Evolutionary conservation across 768 basidiomycete species (phyloP).

Genomic region (Hirschioporus abietinus): DNA sequence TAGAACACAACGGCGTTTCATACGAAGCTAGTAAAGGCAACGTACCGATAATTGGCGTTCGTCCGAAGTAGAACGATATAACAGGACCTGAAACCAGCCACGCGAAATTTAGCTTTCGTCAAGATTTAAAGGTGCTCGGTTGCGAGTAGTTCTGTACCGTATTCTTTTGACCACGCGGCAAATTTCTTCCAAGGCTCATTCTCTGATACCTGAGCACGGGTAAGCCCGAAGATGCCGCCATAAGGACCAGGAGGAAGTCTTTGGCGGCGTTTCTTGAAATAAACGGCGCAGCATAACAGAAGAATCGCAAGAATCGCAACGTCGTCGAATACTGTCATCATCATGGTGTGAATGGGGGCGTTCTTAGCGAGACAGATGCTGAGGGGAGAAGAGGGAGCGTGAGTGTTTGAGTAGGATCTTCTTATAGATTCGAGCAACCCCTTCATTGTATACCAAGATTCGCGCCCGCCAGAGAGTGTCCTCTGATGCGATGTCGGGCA

Average conservation of each 20-base stretch:
- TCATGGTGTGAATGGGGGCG: neutral
- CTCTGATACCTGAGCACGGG: slow-evolving; percentile 37
- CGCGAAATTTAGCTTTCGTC: neutral
- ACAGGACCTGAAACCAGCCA: slow-evolving; percentile 28
- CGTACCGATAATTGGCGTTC: slow-evolving; percentile 36
- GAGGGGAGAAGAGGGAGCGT: neutral
- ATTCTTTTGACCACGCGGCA: slow-evolving; percentile 39
- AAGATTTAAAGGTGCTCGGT: slow-evolving; percentile 7
- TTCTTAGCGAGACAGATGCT: neutral
- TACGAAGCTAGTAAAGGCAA: neutral
- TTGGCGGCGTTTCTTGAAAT: neutral
- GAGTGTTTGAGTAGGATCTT: neutral
- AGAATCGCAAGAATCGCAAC: neutral
- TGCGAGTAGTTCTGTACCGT: slow-evolving; percentile 28
- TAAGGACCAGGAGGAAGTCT: slow-evolving; percentile 42
- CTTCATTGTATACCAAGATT: neutral
- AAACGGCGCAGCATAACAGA: neutral
- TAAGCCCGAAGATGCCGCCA: slow-evolving; percentile 40
- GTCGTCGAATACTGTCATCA: neutral
- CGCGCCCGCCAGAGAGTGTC: neutral
- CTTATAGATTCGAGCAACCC: neutral
- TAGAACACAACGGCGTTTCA: neutral
- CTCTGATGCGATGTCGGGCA: neutral
- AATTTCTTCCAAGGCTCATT: slow-evolving; percentile 46
- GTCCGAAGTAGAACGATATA: slow-evolving; percentile 37